Conservation (phyloP, 2,329 filamentous ascomycete genomes). For the Dactylellina haptotyla region DNA sequence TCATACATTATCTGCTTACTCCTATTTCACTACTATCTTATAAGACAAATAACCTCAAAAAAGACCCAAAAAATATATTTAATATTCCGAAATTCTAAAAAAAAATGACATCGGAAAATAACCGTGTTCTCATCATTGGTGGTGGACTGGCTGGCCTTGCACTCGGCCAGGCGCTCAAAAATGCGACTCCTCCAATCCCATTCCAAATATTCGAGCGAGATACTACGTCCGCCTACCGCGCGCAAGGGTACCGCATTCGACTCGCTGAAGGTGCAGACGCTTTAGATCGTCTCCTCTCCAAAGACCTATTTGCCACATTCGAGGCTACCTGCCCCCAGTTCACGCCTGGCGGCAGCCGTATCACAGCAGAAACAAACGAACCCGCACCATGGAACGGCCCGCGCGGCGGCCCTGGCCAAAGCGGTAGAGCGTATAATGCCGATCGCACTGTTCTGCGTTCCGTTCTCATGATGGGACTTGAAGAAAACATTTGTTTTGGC, state of each 20-base stretch:
- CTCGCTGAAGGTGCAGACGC: slow-evolving; percentile 6
- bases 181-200: slow-evolving; percentile 17
- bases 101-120: not conserved
- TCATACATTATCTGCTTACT: no score
- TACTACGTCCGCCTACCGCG: slow-evolving; percentile 8
- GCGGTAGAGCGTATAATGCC: slow-evolving; percentile 12
- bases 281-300: slow-evolving; percentile 8
- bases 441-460: slow-evolving; percentile 17
- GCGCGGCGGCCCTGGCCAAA: not conserved
- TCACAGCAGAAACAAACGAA: slow-evolving; percentile 17
- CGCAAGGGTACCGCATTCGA: slow-evolving; percentile 33
- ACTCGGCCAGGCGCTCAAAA: slow-evolving; percentile 21
- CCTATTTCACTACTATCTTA: no score
- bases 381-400: not conserved
- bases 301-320: slow-evolving; percentile 4
- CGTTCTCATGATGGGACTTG: slow-evolving; percentile 12
- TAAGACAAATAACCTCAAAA: not conserved
- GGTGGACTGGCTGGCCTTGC: slow-evolving; percentile 24
- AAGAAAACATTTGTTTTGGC: slow-evolving; percentile 24
- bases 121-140: slow-evolving; percentile 29
- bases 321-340: slow-evolving; percentile 22
- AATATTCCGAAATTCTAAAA: not conserved
- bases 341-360: not conserved
- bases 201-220: slow-evolving; percentile 37
- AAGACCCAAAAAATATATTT: not conserved